Conservation (phyloP, 352 stramenopile genomes). For the Porosira glacialis region DNA sequence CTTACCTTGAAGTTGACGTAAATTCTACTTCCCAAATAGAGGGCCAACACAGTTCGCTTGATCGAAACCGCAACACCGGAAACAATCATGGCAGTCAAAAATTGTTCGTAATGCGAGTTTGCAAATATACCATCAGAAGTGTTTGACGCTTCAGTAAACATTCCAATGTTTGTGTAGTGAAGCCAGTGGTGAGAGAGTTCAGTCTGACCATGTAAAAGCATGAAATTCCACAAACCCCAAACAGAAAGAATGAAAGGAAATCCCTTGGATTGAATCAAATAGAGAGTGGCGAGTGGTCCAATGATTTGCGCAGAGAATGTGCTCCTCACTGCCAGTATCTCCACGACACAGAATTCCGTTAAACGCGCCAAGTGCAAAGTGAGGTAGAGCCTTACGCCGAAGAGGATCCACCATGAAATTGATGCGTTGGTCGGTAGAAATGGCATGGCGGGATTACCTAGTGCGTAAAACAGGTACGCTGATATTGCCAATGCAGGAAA, state of each 20-base stretch:
- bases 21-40: conserved; percentile 72
- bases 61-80: conserved; percentile 51
- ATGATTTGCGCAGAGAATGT: conserved; percentile 35
- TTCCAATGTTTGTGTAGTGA: conserved; percentile 57
- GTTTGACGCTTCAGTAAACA: conserved; percentile 48
- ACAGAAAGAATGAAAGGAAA: conserved; percentile 61
- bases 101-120: conserved; percentile 53
- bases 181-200: conserved; percentile 66
- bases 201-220: conserved; percentile 49
- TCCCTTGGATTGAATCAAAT: conserved; percentile 64
- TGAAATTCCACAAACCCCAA: conserved; percentile 63
- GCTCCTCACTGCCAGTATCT: conserved; percentile 50
- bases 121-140: conserved; percentile 54
- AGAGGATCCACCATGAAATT: conserved; percentile 66
- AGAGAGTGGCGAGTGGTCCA: conserved; percentile 65
- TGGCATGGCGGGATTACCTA: conserved; percentile 59
- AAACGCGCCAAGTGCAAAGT: conserved; percentile 29
- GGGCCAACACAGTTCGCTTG: conserved; percentile 63
- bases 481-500: conserved; percentile 36
- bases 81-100: conserved; percentile 60
- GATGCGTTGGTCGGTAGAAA: conserved; percentile 55
- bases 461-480: conserved; percentile 54
- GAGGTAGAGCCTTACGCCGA: conserved; percentile 41
- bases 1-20: too few species aligned
- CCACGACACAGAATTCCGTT: conserved; percentile 20